Evolutionary conservation across 225 moss, liverwort and hornwort species (phyloP).

Genomic region (Pleurozium schreberi): DNA sequence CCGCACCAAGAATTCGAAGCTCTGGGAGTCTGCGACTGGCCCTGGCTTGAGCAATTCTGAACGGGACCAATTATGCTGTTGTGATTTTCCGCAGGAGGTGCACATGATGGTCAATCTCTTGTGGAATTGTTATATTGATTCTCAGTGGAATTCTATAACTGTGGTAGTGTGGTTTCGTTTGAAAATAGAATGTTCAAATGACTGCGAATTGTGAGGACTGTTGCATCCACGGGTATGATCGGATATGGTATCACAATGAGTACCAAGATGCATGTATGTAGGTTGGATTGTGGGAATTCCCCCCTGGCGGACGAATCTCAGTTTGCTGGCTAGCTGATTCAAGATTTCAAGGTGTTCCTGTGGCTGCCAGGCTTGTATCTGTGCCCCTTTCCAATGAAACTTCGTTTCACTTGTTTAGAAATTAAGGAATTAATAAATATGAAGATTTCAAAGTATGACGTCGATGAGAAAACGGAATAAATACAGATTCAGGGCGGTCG

Average conservation of each 20-base stretch:
- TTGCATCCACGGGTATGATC: neutral
- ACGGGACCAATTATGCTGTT: neutral
- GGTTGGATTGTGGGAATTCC: neutral
- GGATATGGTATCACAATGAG: neutral
- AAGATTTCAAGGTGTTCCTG: neutral
- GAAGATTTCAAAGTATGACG: too few relatives aligned
- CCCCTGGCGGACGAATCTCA: neutral
- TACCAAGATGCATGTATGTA: neutral
- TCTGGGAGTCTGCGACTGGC: neutral
- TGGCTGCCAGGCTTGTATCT: too few relatives aligned
- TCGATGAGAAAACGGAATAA: neutral
- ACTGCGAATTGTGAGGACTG: neutral
- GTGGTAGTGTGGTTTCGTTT: neutral
- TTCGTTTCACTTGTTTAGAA: too few relatives aligned
- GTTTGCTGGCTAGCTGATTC: neutral
- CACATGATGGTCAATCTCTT: too few relatives aligned
- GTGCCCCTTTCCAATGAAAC: too few relatives aligned
- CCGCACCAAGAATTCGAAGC: neutral
- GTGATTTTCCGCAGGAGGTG: neutral
- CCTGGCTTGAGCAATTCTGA: neutral
- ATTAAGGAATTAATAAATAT: too few relatives aligned
- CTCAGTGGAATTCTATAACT: neutral
- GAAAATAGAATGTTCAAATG: neutral
- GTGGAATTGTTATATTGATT: neutral
- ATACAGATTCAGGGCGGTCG: rapidly evolving